Evolutionary conservation across 768 basidiomycete species (phyloP), one percentile per base, ranked within the genome.

Genomic region (Heimioporus sp.): DNA sequence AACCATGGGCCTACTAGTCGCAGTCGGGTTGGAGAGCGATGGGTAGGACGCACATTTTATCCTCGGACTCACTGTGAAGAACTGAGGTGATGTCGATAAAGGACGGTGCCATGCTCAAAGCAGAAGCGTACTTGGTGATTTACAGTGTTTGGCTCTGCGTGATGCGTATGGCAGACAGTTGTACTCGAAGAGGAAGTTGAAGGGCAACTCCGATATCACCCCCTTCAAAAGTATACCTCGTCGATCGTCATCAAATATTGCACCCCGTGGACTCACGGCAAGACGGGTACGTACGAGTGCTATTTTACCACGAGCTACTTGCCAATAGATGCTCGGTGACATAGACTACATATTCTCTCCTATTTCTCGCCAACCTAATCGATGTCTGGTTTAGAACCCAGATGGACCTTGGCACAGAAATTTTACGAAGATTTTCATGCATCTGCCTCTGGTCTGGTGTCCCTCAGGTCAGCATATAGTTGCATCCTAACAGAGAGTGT

Each of bases 1-100:
- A 35, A 87, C 86, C 80, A 98, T 83, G n/a, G 92, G 76, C 54
- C 82, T 75, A 34, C 90, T 91, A 7, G 94, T 92, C 64, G 96
- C n/a, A 38, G 44, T 9, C 32, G 3, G 16, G 15, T 30, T 32
- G 7, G 36, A 6, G 24, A 28, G 24, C 24, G 24, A 28, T 28
- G 30, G 17, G 16, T 2, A 1, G 40, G 43, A 48, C 49, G 37
- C 28, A 65, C 91, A 96, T 97, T 69, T 97, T 90, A 24, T 82
- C 81, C 66, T 95, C 90, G 63, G 89, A 82, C 68, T 90, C 91
- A 58, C 89, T 6, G 43, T n/a, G 16, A 43, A 6, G 38, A 4
- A 2, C 11, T 1, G 37, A 37, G 0, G 20, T 35, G 20, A 11
- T 28, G 6, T 30, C 13, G 2, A 1, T 9, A 62, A 36, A 74